A percentile compares a stretch with the other conserved stretches of the same genome.
These are phyloP conservation scores for Fonsecaea erecta DNA, from an alignment of 2,329 filamentous ascomycete species.

Conservation along the genomic window DNA sequence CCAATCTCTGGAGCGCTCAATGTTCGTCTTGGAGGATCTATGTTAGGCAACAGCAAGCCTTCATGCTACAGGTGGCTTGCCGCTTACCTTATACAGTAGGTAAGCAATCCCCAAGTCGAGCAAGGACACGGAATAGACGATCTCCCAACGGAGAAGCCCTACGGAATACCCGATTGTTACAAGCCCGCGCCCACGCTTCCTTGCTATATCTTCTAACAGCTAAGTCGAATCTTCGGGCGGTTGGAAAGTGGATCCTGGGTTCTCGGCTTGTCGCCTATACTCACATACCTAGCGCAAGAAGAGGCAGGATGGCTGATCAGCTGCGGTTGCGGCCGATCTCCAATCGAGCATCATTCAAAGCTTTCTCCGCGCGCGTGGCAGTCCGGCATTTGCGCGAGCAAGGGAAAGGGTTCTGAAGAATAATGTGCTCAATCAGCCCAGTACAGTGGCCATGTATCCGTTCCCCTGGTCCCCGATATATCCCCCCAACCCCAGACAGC, in stretches of 20 bases:
- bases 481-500: neutral
- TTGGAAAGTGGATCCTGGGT: no score
- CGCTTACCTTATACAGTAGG: slow-evolving; percentile 1
- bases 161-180: neutral
- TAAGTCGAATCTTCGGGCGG: neutral
- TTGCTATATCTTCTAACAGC: neutral
- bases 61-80: neutral
- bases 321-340: neutral
- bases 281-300: neutral
- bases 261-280: neutral
- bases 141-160: neutral
- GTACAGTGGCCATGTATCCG: neutral
- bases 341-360: neutral
- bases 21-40: no score
- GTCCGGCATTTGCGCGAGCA: neutral
- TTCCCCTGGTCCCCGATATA: neutral
- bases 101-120: neutral
- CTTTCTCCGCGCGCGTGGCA: neutral
- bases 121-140: no score
- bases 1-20: neutral
- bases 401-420: neutral
- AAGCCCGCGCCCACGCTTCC: neutral
- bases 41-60: no score
- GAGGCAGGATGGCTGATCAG: neutral
- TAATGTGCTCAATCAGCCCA: neutral